Conservation (phyloP, 2,329 filamentous ascomycete genomes). For the Nakataea oryzae region DNA sequence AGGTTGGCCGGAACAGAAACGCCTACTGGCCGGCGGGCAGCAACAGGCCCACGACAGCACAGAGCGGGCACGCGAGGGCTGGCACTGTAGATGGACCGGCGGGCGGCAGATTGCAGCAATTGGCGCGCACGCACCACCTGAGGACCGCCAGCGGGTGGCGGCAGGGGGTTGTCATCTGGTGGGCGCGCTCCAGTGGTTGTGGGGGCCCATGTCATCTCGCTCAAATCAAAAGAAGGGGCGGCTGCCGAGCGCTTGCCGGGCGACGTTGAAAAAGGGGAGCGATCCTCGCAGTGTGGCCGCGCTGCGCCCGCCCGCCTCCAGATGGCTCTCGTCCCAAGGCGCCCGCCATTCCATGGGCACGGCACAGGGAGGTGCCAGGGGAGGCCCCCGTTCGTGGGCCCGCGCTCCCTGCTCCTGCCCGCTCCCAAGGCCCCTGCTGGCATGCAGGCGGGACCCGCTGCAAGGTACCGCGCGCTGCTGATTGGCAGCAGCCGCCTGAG, state of each 20-base stretch:
- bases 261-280: background rate
- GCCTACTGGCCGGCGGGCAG: background rate
- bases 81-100: background rate
- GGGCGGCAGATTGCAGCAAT: background rate
- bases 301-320: background rate
- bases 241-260: background rate
- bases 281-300: background rate
- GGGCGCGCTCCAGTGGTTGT: background rate
- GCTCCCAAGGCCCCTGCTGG: background rate
- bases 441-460: background rate
- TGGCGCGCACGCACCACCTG: background rate
- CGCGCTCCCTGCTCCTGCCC: background rate
- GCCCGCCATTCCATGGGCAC: background rate
- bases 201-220: background rate
- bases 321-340: background rate
- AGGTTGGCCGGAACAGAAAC: background rate
- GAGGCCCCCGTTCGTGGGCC: background rate
- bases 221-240: background rate
- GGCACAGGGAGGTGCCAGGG: too few species aligned
- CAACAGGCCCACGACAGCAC: background rate
- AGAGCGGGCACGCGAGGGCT: background rate
- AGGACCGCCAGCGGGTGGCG: too few species aligned
- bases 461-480: background rate
- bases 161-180: background rate
- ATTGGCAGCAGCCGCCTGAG: background rate